Evolutionary conservation across 169 alveolate genomes (phyloP).

Genomic region (Blepharisma undulans): DNA sequence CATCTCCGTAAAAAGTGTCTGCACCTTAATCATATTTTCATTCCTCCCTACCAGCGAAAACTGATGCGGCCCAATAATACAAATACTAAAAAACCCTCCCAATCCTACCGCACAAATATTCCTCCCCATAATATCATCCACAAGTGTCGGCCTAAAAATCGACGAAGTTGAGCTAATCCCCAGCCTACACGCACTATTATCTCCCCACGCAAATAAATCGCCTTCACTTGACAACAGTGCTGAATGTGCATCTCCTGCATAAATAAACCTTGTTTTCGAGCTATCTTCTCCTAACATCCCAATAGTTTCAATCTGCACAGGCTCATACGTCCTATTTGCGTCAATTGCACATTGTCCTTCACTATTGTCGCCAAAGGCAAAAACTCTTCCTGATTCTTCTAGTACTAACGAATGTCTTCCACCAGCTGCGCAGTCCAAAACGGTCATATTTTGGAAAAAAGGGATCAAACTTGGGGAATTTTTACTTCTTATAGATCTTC

Average conservation of each 20-base stretch:
- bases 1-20: background rate
- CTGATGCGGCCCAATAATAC: constrained; percentile 7
- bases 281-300: constrained; percentile 39
- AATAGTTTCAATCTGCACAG: background rate
- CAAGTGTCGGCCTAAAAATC: constrained; percentile 20
- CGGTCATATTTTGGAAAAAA: background rate
- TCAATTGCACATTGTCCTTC: constrained; percentile 46
- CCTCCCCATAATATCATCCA: constrained; percentile 35
- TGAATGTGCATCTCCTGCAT: constrained; percentile 44
- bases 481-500: background rate
- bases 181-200: constrained; percentile 36
- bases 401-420: constrained; percentile 34
- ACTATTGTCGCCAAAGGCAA: constrained; percentile 38
- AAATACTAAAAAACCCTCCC: constrained; percentile 36
- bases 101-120: constrained; percentile 27
- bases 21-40: background rate
- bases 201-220: constrained; percentile 46
- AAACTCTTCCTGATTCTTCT: background rate
- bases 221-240: constrained; percentile 39
- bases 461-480: background rate
- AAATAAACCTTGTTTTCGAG: constrained; percentile 1
- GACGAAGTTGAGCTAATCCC: constrained; percentile 10
- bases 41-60: background rate
- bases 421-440: constrained; percentile 32
- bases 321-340: constrained; percentile 9